Evolutionary conservation across 345 rosid genomes (phyloP), one percentile per base, ranked within the genome.

Genomic region (Gossypium rotundifolium): DNA sequence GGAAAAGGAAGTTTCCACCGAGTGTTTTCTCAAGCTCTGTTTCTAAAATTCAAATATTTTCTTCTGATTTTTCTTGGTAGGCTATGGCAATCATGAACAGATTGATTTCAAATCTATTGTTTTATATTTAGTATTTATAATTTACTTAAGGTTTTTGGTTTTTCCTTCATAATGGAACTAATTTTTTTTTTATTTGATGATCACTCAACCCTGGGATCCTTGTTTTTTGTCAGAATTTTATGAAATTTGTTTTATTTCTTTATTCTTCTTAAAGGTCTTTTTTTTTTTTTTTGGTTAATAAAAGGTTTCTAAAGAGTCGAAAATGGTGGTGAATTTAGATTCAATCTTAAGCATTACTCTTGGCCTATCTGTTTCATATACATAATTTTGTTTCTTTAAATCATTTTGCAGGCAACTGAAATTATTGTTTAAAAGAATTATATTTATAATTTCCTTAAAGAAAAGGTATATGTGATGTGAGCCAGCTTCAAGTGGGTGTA

Each of bases 261-360:
- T 42, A 72, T 72, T 59, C 51, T 55, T 3, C 60, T 22, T 40
- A 4, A 42, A 42, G 68, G 67, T 23, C 29, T 42, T 70, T 27
- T 46, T 20, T 51, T 44, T 44, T 44, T 2, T 11, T 27, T 29
- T 29, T 29, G 38, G 40, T 1, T 4, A 33, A 33, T 33, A 33
- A 45, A 78, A 16, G 79, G 77, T 18, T 79, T 80, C 61, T 64
- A 49, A 46, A 5, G 40, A 33, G 40, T 33, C 7, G 40, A 33
- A 33, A 33, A 33, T 33, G 40, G 40, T 33, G 40, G 40, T 33
- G 40, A 33, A 33, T 33, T 33, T 33, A 33, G 40, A 33, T 33
- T 33, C 40, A 33, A 4, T 33, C 40, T 33, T 5, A 33, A 33
- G 40, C 40, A 33, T 33, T 5, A 5, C 40, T 33, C 40, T 33